Conservation (phyloP, 2,329 filamentous ascomycete species). For the Cytospora chrysosperma region DNA sequence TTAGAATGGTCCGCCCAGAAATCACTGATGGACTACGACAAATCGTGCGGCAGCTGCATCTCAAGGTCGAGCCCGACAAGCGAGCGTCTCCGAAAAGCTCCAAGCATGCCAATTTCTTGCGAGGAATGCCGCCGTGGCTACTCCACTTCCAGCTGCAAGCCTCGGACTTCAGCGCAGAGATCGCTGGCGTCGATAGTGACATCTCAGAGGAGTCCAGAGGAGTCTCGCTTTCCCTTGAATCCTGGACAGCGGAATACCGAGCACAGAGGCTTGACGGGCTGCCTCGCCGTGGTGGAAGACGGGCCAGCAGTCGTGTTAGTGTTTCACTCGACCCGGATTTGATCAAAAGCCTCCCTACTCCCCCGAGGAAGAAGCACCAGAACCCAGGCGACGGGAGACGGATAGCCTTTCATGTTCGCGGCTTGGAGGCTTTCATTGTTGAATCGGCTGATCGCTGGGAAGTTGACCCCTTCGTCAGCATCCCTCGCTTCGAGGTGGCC, state of each 20-base stretch:
- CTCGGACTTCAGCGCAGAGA: constrained; percentile 83
- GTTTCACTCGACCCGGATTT: constrained; percentile 69
- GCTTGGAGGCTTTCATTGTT: constrained; percentile 86
- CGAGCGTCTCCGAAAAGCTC: constrained; percentile 47
- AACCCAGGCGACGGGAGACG: constrained; percentile 73
- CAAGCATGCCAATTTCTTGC: constrained; percentile 66
- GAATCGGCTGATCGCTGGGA: constrained; percentile 85
- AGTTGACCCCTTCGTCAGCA: constrained; percentile 77
- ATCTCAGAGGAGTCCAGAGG: constrained; percentile 82
- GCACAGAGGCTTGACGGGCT: constrained; percentile 71
- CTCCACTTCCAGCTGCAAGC: constrained; percentile 81
- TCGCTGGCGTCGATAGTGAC: constrained; percentile 81
- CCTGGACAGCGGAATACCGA: constrained; percentile 85
- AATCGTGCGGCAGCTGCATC: constrained; percentile 80
- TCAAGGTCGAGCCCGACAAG: constrained; percentile 65
- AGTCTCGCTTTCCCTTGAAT: constrained; percentile 81
- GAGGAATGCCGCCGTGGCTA: constrained; percentile 80
- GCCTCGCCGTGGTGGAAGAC: constrained; percentile 61
- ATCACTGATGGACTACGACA: constrained; percentile 91
- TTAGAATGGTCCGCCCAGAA: constrained; percentile 87
- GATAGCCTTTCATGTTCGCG: constrained; percentile 75
- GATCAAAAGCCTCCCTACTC: constrained; percentile 48
- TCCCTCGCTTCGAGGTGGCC: constrained; percentile 85
- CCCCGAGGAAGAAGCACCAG: constrained; percentile 56
- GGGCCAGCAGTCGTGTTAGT: constrained; percentile 70